Evolutionary conservation across 2,329 filamentous ascomycete species (phyloP), one percentile per base, ranked within the genome.

Genomic region (Geosmithia flava): DNA sequence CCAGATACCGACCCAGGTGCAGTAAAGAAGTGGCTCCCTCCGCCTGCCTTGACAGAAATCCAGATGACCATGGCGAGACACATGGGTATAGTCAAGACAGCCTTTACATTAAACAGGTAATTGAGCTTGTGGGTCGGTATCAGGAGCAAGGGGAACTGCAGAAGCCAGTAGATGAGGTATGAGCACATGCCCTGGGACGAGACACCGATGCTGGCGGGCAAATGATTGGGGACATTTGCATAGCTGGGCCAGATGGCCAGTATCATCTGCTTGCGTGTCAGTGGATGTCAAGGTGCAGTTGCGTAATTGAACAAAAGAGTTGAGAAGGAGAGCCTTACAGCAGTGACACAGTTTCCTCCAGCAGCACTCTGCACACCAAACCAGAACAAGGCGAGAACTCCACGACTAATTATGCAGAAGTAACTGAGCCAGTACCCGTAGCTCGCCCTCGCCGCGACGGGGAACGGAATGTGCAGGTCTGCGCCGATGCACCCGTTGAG

Each of bases 121-220:
- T 62, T 59, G 10, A 68, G 56, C 19, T 61, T 60, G 44, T 68
- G 59, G 1, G 65, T 64, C 3, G 59, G 62, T 19, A 69, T 62
- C 49, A 60, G 63, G 46, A 67, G 57, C 7, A 73, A 59, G 1
- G 59, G 59, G 7, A 68, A 67, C 53, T 73, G 70, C 3, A 68
- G 55, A 41, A 70, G 66, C 64, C 69, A 74, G 54, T 70, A 73
- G 15, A 72, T 56, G 47, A 74, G 68, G 51, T 68, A 65, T 39
- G 61, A 71, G 5, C 71, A 56, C 51, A 72, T 55, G 2, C 61
- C 65, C 27, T 19, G 65, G 62, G 42, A 65, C 59, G 51, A 54
- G 10, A 48, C 37, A 7, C 41, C 20, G 6, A 29, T 29, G 7
- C 16, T 29, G 20, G n/a, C 29, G 30, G 46, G 46, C 40, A 48